Conservation (phyloP, 805 yeast species). For the Wickerhamomyces xylosicus region DNA sequence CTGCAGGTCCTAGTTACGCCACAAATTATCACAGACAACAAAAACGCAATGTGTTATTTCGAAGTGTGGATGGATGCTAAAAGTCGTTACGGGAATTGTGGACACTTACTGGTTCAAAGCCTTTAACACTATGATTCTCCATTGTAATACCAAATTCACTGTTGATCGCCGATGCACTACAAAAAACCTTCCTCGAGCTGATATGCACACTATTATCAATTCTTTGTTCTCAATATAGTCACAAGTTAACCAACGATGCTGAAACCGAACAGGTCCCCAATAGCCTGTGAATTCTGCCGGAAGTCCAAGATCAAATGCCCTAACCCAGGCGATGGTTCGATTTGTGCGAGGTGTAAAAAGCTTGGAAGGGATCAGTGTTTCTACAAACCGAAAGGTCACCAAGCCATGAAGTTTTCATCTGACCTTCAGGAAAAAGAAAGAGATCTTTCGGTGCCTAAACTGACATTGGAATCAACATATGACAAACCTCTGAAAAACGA, state of each 20-base stretch:
- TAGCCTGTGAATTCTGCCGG: slow-evolving; percentile 9
- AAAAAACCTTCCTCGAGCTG: neutral
- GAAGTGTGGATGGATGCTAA: too few species aligned
- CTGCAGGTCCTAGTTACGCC: too few species aligned
- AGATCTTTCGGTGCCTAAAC: too few species aligned
- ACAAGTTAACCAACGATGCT: neutral
- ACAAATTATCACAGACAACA: too few species aligned
- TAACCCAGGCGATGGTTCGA: slow-evolving; percentile 4
- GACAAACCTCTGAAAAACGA: too few species aligned
- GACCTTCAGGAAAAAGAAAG: neutral
- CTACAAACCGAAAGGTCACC: slow-evolving; percentile 8
- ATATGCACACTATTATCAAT: neutral
- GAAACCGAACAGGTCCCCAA: slow-evolving; percentile 4
- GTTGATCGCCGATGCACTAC: neutral
- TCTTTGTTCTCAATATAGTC: slow-evolving; percentile 4
- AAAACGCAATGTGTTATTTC: too few species aligned
- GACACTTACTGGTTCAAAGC: too few species aligned
- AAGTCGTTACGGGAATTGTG: too few species aligned
- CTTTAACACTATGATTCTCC: too few species aligned
- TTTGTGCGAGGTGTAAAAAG: slow-evolving; percentile 6
- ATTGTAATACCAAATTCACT: too few species aligned
- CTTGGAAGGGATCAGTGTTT: slow-evolving; percentile 5
- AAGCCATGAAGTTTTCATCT: slow-evolving; percentile 2
- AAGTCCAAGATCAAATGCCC: slow-evolving; percentile 7
- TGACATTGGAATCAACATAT: too few species aligned